Evolutionary conservation across 106 monocot genomes (phyloP), one percentile per base, ranked within the genome.

Genomic region (Acorus calamus): DNA sequence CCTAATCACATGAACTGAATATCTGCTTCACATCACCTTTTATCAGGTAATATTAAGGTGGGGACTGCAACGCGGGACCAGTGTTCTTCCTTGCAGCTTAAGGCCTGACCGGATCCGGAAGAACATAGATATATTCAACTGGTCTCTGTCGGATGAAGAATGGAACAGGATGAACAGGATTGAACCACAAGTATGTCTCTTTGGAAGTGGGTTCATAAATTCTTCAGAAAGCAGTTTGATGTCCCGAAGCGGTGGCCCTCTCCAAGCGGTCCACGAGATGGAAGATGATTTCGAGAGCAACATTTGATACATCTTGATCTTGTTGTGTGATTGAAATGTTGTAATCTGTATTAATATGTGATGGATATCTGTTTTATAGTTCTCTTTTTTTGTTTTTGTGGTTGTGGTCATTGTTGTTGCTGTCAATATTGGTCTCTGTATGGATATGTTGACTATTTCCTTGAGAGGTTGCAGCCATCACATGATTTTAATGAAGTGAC

Each of bases 51-150:
- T 90, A 61, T 62, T 90, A 42, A 74, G 86, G 61, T 90, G 89
- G 89, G 86, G 89, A 49, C 46, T 89, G 47, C 85, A 89, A 57
- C 70, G 85, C 66, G 89, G 89, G 61, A 89, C 89, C 3, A 89
- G 89, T 67, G 85, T 90, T 41, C 59, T 90, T 0, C 89, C 89
- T 4, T 86, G 89, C 78, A 90, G 86, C 56, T 50, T 86, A 56
- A 90, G 75, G 7, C 73, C 83, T 2, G 80, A 86, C 11, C 78
- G 83, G 68, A 85, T 89, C 50, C 69, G 43, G 50, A 75, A 62
- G 55, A 86, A 89, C 66, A 74, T 89, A 42, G 85, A 89, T 52
- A 79, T 89, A 42, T 86, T 89, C 46, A 65, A 70, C 46, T 89
- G 85, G 89, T 74, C 82, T 1, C 69, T 85, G 48, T 79, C 89